Conservation (phyloP, 306 rosid genomes). For the Medicago ruthenica region DNA sequence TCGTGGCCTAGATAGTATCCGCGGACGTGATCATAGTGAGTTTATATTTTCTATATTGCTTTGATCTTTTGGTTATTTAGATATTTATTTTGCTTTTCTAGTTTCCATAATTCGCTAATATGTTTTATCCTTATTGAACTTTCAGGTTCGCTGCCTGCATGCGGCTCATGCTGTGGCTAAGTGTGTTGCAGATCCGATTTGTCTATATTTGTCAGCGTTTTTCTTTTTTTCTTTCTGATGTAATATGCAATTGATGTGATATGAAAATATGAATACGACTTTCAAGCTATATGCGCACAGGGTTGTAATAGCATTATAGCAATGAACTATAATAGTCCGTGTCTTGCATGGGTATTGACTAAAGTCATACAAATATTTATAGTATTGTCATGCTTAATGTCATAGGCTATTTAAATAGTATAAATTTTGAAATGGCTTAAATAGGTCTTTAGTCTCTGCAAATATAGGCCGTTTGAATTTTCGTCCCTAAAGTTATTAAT, state of each 20-base stretch:
- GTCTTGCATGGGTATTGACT: background rate
- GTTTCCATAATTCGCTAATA: slow-evolving; percentile 15
- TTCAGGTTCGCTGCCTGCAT: slow-evolving; percentile 89
- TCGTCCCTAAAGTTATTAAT: no score
- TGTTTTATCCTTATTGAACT: slow-evolving; percentile 25
- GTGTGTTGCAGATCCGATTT: slow-evolving; percentile 13
- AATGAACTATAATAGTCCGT: background rate
- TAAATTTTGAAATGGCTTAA: background rate
- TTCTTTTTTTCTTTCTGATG: slow-evolving; percentile 33
- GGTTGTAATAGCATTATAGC: slow-evolving; percentile 9
- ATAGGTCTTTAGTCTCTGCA: no score
- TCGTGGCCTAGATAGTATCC: slow-evolving; percentile 72
- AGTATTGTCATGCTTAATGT: background rate
- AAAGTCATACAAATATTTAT: background rate
- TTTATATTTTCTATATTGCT: slow-evolving; percentile 24
- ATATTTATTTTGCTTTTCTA: background rate
- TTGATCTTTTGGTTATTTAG: background rate
- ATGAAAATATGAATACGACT: slow-evolving; percentile 11
- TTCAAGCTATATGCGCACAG: background rate
- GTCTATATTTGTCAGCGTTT: slow-evolving; percentile 7
- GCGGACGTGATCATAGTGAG: slow-evolving; percentile 86
- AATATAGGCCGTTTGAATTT: no score
- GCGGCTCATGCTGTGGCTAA: slow-evolving; percentile 98
- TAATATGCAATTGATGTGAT: background rate
- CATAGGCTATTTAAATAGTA: background rate